phyloP scores from a whole-genome alignment of 2,329 filamentous ascomycete genomes.

The Biscogniauxia sp. region DNA sequence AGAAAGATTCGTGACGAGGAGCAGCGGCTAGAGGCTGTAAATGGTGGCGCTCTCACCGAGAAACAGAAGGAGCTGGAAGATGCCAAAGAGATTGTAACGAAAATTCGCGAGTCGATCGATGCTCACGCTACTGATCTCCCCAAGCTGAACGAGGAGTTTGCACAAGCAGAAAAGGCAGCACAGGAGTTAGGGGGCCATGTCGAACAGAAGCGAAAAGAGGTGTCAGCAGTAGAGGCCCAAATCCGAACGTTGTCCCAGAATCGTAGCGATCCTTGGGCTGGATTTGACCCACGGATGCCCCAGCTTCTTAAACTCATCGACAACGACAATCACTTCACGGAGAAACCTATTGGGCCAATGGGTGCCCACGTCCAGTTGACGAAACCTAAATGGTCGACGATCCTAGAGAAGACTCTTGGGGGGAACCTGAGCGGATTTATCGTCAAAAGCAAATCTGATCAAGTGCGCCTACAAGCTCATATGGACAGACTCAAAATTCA shows the following conservation, averaged over 20 bases:
- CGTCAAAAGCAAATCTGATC: slow-evolving; percentile 74
- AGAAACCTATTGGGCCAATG: slow-evolving; percentile 78
- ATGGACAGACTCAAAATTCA: slow-evolving; percentile 57
- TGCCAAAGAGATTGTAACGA: slow-evolving; percentile 49
- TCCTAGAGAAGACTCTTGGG: slow-evolving; percentile 79
- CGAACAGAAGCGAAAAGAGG: slow-evolving; percentile 51
- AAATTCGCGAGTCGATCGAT: slow-evolving; percentile 37
- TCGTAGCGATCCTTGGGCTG: slow-evolving; percentile 58
- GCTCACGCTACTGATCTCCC: slow-evolving; percentile 25
- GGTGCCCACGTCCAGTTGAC: slow-evolving; percentile 74
- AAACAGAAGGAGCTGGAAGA: slow-evolving; percentile 60
- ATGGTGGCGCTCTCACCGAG: slow-evolving; percentile 65
- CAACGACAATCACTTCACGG: slow-evolving; percentile 64
- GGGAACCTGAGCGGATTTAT: slow-evolving; percentile 71
- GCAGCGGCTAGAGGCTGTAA: slow-evolving; percentile 61
- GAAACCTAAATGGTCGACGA: slow-evolving; percentile 77
- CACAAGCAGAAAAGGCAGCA: slow-evolving; percentile 24
- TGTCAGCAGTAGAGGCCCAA: slow-evolving; percentile 48
- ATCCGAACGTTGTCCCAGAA: slow-evolving; percentile 54
- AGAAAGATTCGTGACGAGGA: slow-evolving; percentile 54
- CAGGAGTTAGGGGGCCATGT: slow-evolving; percentile 32
- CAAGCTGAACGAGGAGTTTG: slow-evolving; percentile 27
- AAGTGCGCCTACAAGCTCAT: slow-evolving; percentile 62
- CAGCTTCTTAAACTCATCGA: slow-evolving; percentile 67
- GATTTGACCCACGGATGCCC: slow-evolving; percentile 62